phyloP scores from a whole-genome alignment of 768 basidiomycete genomes.

The Tulasnella sp. region DNA sequence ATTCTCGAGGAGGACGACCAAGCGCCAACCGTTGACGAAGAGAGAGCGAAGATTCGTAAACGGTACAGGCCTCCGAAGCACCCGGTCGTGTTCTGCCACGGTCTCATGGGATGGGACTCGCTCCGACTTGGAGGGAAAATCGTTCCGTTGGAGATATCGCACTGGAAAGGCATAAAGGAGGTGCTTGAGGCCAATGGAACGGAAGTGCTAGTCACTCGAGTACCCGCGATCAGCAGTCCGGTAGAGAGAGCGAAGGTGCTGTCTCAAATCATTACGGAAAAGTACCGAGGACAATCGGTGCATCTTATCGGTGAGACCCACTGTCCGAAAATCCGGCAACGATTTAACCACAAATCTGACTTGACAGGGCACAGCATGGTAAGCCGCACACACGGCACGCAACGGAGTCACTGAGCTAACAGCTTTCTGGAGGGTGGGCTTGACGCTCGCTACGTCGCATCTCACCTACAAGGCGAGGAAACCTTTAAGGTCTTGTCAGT shows the following conservation, averaged over 20 bases:
- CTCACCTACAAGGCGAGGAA: conserved; percentile 48
- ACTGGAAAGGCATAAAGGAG: conserved; percentile 96
- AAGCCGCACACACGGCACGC: conserved; percentile 4
- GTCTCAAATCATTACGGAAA: conserved; percentile 62
- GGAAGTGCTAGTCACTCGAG: conserved; percentile 86
- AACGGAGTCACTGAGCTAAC: neutral
- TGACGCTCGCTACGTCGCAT: conserved; percentile 81
- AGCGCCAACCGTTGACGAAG: conserved; percentile 36
- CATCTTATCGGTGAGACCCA: conserved; percentile 60
- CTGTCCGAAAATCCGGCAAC: conserved; percentile 21
- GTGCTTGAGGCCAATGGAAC: conserved; percentile 79
- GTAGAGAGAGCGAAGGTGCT: conserved; percentile 83
- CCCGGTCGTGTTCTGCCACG: conserved; percentile 93
- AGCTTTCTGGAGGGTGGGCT: conserved; percentile 63
- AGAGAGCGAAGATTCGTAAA: conserved; percentile 31
- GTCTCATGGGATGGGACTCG: conserved; percentile 80
- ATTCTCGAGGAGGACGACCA: conserved; percentile 45
- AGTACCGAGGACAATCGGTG: conserved; percentile 70
- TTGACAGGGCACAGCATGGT: conserved; percentile 65
- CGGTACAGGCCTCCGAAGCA: conserved; percentile 56
- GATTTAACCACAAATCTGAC: conserved; percentile 12
- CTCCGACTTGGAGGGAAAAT: conserved; percentile 67
- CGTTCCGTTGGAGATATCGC: conserved; percentile 73
- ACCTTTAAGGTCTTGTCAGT: conserved; percentile 69
- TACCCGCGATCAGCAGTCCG: conserved; percentile 85